Evolutionary conservation across 2,329 filamentous ascomycete genomes (phyloP).

Genomic region (Penicillium sp.): DNA sequence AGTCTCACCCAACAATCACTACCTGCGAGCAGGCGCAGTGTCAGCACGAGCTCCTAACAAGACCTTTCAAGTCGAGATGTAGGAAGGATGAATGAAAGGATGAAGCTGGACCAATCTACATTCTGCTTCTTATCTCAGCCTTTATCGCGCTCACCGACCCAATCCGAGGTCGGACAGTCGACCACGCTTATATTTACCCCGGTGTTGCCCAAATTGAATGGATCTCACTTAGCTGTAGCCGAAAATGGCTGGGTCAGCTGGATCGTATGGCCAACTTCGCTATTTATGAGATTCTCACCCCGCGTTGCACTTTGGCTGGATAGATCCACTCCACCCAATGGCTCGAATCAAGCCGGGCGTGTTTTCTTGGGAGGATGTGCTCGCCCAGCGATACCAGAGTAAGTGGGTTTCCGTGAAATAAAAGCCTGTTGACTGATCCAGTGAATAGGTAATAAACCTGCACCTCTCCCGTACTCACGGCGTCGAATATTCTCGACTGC

Average conservation of each 20-base stretch:
- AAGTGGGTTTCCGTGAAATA: slow-evolving; percentile 16
- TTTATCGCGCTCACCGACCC: slow-evolving; percentile 14
- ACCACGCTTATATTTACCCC: too few species aligned
- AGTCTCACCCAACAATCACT: too few species aligned
- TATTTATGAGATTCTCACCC: too few species aligned
- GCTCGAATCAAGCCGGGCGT: slow-evolving; percentile 33
- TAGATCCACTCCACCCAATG: too few species aligned
- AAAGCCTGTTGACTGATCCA: too few species aligned
- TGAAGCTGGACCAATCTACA: neutral
- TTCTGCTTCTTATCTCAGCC: neutral
- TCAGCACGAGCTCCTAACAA: neutral
- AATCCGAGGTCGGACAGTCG: slow-evolving; percentile 6
- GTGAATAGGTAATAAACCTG: slow-evolving; percentile 30
- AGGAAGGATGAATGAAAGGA: neutral
- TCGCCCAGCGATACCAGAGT: slow-evolving; percentile 39
- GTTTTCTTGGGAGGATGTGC: slow-evolving; percentile 40
- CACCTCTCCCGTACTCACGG: slow-evolving; percentile 13
- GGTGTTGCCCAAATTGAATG: slow-evolving; percentile 12
- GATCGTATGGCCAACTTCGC: neutral
- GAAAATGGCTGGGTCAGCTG: slow-evolving; percentile 10
- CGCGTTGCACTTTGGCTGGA: too few species aligned
- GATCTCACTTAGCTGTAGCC: slow-evolving; percentile 7
- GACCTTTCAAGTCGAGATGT: too few species aligned
- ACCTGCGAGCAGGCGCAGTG: too few species aligned
- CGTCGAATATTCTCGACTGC: slow-evolving; percentile 9